Conservation (phyloP, 2,329 filamentous ascomycete species). For the Coniochaeta sp. region DNA sequence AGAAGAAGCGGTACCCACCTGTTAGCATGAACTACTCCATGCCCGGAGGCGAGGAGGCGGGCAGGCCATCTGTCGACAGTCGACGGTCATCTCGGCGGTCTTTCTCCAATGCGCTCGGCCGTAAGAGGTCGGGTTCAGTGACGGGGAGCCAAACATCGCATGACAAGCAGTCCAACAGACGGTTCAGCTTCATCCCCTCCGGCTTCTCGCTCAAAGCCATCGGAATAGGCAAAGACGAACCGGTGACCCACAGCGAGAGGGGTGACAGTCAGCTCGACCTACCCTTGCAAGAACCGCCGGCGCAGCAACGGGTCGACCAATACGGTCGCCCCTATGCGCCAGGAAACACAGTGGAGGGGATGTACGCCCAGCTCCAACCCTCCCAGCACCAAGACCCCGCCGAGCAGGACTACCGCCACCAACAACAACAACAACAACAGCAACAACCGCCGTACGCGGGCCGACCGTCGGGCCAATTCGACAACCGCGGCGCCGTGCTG, state of each 20-base stretch:
- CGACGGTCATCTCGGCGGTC: conserved; percentile 56
- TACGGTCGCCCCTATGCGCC: too few species aligned
- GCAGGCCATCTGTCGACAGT: conserved; percentile 64
- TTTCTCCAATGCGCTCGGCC: conserved; percentile 61
- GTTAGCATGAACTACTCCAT: conserved; percentile 80
- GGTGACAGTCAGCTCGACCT: conserved; percentile 46
- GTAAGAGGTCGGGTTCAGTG: conserved; percentile 65
- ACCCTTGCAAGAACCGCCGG: conserved; percentile 42
- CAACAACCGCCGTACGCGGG: conserved; percentile 33
- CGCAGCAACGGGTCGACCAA: conserved; percentile 25
- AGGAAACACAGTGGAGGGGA: conserved; percentile 21
- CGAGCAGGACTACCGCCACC: conserved; percentile 19
- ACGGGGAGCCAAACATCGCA: conserved; percentile 47
- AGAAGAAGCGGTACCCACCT: conserved; percentile 72
- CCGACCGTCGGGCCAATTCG: conserved; percentile 31
- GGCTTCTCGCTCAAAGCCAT: conserved; percentile 61
- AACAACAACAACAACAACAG: conserved; percentile 26
- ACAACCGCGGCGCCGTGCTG: conserved; percentile 38
- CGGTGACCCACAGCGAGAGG: conserved; percentile 33
- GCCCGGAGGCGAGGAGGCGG: conserved; percentile 46
- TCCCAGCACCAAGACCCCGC: conserved; percentile 15
- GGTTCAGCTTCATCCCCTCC: conserved; percentile 64
- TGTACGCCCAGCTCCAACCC: conserved; percentile 25
- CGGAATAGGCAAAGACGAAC: conserved; percentile 50
- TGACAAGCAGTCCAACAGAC: conserved; percentile 52